These are phyloP conservation scores for Brassica cretica DNA, from an alignment of 345 rosid genomes.

Conservation along the genomic window DNA sequence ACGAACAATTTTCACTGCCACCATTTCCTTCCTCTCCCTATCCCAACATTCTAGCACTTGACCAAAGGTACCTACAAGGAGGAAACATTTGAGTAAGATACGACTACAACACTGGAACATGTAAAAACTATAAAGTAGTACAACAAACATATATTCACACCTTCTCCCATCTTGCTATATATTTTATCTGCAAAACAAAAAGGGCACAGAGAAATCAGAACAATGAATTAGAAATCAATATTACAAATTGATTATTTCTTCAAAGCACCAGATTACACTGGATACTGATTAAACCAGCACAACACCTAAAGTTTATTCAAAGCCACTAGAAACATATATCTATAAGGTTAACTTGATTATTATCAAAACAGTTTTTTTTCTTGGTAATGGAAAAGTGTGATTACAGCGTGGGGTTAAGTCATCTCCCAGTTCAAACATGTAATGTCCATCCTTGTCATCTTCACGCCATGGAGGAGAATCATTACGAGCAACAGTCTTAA, in stretches of 20 bases:
- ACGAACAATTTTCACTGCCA: conserved; percentile 84
- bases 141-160: conserved; percentile 35
- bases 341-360: conserved; percentile 15
- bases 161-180: conserved; percentile 92
- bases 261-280: conserved; percentile 20
- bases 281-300: neutral
- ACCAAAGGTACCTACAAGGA: conserved; percentile 73
- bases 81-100: conserved; percentile 9
- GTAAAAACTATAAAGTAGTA: conserved; percentile 8
- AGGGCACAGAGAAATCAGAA: conserved; percentile 13
- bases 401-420: conserved; percentile 95
- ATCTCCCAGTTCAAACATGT: conserved; percentile 94
- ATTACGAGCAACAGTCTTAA: conserved; percentile 65
- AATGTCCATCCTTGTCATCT: conserved; percentile 99
- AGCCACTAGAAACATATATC: conserved; percentile 1
- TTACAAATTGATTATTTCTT: neutral
- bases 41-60: conserved; percentile 97
- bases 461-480: conserved; percentile 90
- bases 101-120: neutral
- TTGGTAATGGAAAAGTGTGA: conserved; percentile 53
- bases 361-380: conserved; percentile 11
- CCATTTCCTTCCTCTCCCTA: conserved; percentile 82
- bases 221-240: neutral
- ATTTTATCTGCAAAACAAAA: conserved; percentile 63
- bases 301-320: conserved; percentile 1